Base-by-base conservation (phyloP, 495 filamentous ascomycete species). In the Podospora pseudoanserina region DNA sequence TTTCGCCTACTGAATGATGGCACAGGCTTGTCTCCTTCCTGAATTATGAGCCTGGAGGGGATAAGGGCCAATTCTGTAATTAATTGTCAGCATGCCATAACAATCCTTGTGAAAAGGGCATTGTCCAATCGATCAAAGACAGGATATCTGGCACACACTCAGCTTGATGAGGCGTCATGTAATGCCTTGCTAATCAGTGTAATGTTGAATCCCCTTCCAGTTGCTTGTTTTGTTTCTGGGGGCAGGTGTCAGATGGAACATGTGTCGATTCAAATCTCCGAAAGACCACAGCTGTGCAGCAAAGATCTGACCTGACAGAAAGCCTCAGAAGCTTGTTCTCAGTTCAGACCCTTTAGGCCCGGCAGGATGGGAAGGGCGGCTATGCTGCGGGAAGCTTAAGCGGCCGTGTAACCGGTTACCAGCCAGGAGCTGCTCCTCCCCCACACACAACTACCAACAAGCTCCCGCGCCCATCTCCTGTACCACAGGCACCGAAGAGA, bases 241-340 rank as follows among this genome's bases (percentile, higher is more conserved):
- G 3, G 0, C 34, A 5, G 1, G 34, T 11, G 34, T 11, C 34
- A 39, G 34, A 39, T 39, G 34, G 11, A 39, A 5, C 6, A 39
- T 39, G 34, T 39, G 34, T 49, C 39, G 9, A 49, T 49, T 2
- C 39, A 49, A 16, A 6, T 13, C 39, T 13, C 39, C 5, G 9
- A 49, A 49, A 49, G 5, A 13, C 39, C 39, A 49, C 39, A 49
- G 39, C 39, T 49, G 18, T 49, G 39, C 15, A 49, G 39, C 39
- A 16, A 4, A 58, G 23, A 58, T 58, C 55, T 58, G 54, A 18
- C 54, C 3, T 23, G n/a, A 58, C 55, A 58, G 23, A 26, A 58
- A 19, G 23, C n/a, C 55, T 23, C 55, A 58, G n/a, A 58, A 58
- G 55, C 55, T 58, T 58, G 23, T 58, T 58, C 55, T 58, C 55